These are phyloP conservation scores for Triticum turgidum DNA, from an alignment of 176 grass and related monocot genomes.

Conservation along the genomic window DNA sequence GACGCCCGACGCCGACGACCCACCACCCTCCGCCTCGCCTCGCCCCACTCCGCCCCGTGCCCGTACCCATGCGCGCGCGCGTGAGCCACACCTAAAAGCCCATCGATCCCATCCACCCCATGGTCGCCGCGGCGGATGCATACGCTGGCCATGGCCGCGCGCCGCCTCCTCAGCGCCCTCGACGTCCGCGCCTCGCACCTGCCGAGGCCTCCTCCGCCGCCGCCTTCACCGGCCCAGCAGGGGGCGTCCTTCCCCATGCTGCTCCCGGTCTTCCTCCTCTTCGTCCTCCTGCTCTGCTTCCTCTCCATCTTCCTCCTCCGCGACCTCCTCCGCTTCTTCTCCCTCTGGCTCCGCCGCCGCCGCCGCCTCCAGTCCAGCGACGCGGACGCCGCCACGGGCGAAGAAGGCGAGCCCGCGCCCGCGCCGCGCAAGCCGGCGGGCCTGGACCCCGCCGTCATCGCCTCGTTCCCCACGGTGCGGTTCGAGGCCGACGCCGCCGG, in stretches of 20 bases:
- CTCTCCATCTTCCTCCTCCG: slow-evolving; percentile 59
- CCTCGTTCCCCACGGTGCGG: slow-evolving; percentile 42
- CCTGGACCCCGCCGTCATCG: slow-evolving; percentile 46
- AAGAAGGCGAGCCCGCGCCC: not conserved
- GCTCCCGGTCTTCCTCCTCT: slow-evolving; percentile 51
- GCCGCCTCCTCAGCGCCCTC: slow-evolving; percentile 13
- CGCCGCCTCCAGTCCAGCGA: not conserved
- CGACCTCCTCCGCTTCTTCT: slow-evolving; percentile 61
- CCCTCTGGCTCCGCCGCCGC: slow-evolving; percentile 50
- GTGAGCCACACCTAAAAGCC: slow-evolving; percentile 26
- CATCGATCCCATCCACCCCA: not conserved
- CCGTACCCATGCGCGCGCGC: not conserved
- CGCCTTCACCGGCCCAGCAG: not conserved
- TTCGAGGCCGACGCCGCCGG: not conserved
- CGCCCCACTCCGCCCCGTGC: not conserved
- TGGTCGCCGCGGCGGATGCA: slow-evolving; percentile 33
- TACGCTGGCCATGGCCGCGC: slow-evolving; percentile 23
- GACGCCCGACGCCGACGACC: slow-evolving; percentile 22
- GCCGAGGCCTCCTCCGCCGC: not conserved
- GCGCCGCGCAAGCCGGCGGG: slow-evolving; percentile 35
- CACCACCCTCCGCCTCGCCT: slow-evolving; percentile 15
- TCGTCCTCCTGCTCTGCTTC: slow-evolving; percentile 61
- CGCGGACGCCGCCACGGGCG: not conserved
- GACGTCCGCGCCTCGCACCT: not conserved
- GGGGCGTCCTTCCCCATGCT: slow-evolving; percentile 40